These are phyloP conservation scores for Climacium dendroides DNA, from an alignment of 225 moss, liverwort and hornwort species.

Conservation along the genomic window DNA sequence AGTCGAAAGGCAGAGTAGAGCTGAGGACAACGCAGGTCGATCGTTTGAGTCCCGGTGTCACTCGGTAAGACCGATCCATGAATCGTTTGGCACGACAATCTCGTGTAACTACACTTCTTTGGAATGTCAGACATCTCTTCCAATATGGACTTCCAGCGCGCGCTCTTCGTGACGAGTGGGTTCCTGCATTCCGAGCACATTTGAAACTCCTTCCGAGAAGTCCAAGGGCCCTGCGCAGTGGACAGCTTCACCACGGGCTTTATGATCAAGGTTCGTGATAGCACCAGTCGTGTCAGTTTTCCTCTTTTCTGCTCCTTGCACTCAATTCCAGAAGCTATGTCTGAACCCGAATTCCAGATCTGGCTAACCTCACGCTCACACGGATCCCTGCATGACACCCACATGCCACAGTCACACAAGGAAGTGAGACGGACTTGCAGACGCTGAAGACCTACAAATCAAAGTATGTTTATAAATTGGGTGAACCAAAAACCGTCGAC, in stretches of 20 bases:
- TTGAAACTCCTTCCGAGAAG: constrained; percentile 1
- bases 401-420: not conserved
- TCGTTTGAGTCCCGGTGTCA: not conserved
- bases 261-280: constrained; percentile 6
- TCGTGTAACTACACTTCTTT: not conserved
- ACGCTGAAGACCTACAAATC: not conserved
- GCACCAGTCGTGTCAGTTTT: constrained; percentile 10
- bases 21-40: constrained; percentile 2
- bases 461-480: not conserved
- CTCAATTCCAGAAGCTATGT: not conserved
- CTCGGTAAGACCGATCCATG: constrained; percentile 5
- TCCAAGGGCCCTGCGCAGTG: constrained; percentile 3
- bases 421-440: not conserved
- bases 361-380: not conserved
- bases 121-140: constrained; percentile 8
- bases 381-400: not conserved
- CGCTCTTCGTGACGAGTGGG: not conserved
- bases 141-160: constrained; percentile 15
- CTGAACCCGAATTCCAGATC: not conserved
- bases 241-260: constrained; percentile 20
- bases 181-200: constrained; percentile 16
- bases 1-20: constrained; percentile 15
- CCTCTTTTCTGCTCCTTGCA: not conserved
- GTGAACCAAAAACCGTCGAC: not conserved
- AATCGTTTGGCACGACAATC: not conserved